These are phyloP conservation scores for Hanseniaspora lindneri DNA, from an alignment of 805 yeast species.

Conservation along the genomic window DNA sequence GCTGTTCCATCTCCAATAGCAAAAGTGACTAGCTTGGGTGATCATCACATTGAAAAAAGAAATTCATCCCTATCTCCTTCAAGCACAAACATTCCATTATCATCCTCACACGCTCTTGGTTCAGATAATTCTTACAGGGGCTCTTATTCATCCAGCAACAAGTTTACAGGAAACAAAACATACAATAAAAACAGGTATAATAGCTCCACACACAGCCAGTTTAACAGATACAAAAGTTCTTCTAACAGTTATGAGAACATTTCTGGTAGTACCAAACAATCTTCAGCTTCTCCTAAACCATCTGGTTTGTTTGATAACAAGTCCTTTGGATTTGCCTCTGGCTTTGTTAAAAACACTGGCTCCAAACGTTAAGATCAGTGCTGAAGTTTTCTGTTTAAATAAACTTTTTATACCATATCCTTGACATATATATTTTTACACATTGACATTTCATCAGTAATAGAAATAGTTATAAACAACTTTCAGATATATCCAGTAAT, in stretches of 20 bases:
- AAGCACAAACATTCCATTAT: neutral
- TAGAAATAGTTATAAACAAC: too few species aligned
- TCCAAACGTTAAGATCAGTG: neutral
- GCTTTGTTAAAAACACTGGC: neutral
- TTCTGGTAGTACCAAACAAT: slow-evolving; percentile 10
- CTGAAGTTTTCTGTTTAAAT: too few species aligned
- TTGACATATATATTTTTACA: too few species aligned
- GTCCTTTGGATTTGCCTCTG: slow-evolving; percentile 10
- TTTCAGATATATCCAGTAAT: too few species aligned
- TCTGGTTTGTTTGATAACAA: neutral
- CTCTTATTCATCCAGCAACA: neutral
- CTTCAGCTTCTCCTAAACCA: neutral
- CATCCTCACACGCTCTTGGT: neutral
- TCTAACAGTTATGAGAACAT: slow-evolving; percentile 17
- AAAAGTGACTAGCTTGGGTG: neutral
- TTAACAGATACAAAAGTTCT: slow-evolving; percentile 14
- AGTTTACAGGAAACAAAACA: neutral
- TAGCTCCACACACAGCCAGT: too few species aligned
- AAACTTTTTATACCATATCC: too few species aligned
- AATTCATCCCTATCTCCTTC: neutral
- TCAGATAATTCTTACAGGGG: neutral
- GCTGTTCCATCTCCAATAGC: neutral
- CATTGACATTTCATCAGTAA: too few species aligned
- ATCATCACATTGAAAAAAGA: neutral
- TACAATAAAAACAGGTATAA: slow-evolving; percentile 7